Evolutionary conservation across 177 flowering plant genomes (phyloP), one percentile per base, ranked within the genome.

Genomic region (Tripterygium wilfordii): DNA sequence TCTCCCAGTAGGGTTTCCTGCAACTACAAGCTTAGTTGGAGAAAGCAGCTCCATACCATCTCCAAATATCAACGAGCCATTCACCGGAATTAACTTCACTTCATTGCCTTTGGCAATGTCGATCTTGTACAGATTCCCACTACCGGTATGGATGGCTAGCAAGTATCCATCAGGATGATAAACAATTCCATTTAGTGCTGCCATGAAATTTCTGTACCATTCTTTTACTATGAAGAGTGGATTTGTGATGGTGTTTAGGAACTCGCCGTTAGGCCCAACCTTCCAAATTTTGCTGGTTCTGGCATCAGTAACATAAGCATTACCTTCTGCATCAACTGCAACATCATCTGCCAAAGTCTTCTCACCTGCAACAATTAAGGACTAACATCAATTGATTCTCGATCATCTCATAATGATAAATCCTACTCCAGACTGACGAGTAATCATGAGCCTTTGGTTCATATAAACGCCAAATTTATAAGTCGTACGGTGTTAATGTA

Each of bases 81-180:
- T 56, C 13, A 91, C 39, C 22, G 75, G 57, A 14, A 92, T 78
- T 30, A 61, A 15, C 59, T 73, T 70, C 3, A 90, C 81, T 39
- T 54, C 68, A 8, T 57, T 64, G 2, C 56, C 78, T 1, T 69
- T 63, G 13, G 46, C 48, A 4, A 60, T 2, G 5, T 66, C 85
- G 42, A 91, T 46, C 65, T 82, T 85, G 37, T 58, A 77, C 16
- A 91, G 54, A 23, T 54, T 56, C 10, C 98, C 98, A 3, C 52
- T 43, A 10, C 62, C 22, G 0, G 98, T 85, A 39, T 88, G 96
- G 21, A 82, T 52, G 1, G 83, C 90, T 1, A 91, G 53, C 43
- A 91, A 66, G 66, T 65, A 91, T n/a, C 95, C 94, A 50, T 82
- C 67, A 1, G 96, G 96, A 48, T 88, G 96, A 76, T 82, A 82